Evolutionary conservation across 352 stramenopile species (phyloP), one percentile per base, ranked within the genome.

Genomic region (Phytophthora pini): DNA sequence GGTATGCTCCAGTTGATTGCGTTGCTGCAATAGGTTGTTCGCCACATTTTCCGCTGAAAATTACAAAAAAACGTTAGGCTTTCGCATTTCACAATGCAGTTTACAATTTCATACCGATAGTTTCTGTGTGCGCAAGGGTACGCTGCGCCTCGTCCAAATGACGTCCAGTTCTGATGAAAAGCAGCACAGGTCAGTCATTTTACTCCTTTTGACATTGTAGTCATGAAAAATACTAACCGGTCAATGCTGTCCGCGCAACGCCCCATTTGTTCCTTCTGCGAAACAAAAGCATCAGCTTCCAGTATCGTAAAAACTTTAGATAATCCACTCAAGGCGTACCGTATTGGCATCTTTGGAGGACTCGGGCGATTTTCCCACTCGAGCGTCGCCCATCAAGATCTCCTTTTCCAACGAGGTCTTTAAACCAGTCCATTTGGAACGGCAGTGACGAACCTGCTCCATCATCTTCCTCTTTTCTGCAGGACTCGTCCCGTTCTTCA

Each of bases 111-210:
- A 39, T 56, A 93, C 84, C 84, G 27, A 91, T 87, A 0, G 79
- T 72, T 65, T 93, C 84, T 0, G 84, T 93, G 45, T 91, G 76
- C 5, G 82, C 82, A 2, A 93, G 56, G n/a, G 82, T 93, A 17
- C 82, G 80, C 36, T 93, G 82, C 0, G 82, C 82, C 65, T 90
- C 82, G 31, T 90, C 77, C 24, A 93, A 60, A 66, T 93, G 84
- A n/a, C 79, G 72, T 17, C 78, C 82, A 61, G 76, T 91, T 56
- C 84, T 92, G 31, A n/a, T 7, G 47, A 48, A 32, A 60, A 1
- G 32, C 2, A 51, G 29, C 27, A 7, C 32, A 13, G n/a, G 44
- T 62, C 20, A 64, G 36, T 47, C 8, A 22, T 13, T 13, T 11
- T 26, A 9, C 40, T 36, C 1, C 8, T 32, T 49, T 49, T 12